Evolutionary conservation across 352 stramenopile genomes (phyloP).

Genomic region (Globisporangium rhizosaccharum): DNA sequence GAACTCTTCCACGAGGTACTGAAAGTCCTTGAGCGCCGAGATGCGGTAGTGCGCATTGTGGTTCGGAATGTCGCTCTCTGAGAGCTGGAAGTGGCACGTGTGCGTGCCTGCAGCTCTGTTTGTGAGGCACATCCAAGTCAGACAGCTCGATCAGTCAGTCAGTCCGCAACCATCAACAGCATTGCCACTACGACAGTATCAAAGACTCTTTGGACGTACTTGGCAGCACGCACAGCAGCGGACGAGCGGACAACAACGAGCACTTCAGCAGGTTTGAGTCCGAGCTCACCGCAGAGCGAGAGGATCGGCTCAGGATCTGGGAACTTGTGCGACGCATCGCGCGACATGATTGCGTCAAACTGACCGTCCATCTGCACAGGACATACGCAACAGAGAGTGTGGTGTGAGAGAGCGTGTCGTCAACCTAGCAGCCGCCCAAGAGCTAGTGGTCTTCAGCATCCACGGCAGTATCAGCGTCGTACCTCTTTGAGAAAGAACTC

Average conservation of each 20-base stretch:
- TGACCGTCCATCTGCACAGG: slow-evolving; percentile 49
- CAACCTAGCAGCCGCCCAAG: neutral
- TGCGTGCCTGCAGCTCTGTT: slow-evolving; percentile 49
- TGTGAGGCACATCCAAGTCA: slow-evolving; percentile 8
- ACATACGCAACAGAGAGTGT: neutral
- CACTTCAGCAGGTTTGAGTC: slow-evolving; percentile 43
- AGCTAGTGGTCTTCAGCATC: neutral
- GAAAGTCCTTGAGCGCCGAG: slow-evolving; percentile 48
- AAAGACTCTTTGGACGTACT: slow-evolving; percentile 23
- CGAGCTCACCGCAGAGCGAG: slow-evolving; percentile 43
- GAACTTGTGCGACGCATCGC: slow-evolving; percentile 39
- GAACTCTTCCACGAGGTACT: slow-evolving; percentile 69
- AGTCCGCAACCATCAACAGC: neutral
- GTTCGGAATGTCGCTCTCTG: slow-evolving; percentile 59
- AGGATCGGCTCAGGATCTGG: slow-evolving; percentile 43
- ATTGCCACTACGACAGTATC: neutral
- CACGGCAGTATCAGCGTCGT: neutral
- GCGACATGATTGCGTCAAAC: slow-evolving; percentile 53
- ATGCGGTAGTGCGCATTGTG: slow-evolving; percentile 72
- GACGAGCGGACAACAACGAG: slow-evolving; percentile 51
- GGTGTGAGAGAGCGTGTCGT: neutral
- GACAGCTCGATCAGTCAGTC: neutral
- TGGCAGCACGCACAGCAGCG: slow-evolving; percentile 52
- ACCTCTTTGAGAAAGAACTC: slow-evolving; percentile 65
- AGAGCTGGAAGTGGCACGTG: slow-evolving; percentile 65